Percentiles rank a stretch among this genome's conserved stretches.
Evolutionary conservation across 192 early-diverging fungal species (phyloP).

Genomic region (Linderina pennispora): DNA sequence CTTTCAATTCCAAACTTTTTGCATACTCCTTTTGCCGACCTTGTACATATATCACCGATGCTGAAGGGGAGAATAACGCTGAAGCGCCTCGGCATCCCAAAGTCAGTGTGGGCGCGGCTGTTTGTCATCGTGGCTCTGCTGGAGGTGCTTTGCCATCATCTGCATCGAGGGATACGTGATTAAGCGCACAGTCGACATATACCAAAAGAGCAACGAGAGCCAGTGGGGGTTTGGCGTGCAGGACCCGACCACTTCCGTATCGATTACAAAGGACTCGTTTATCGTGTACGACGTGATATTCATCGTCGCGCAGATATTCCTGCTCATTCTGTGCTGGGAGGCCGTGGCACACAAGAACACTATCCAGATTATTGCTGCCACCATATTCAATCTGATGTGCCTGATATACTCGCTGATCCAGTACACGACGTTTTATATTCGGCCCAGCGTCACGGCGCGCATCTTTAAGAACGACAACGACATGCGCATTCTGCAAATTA

Average conservation of each 20-base stretch:
- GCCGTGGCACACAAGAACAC: constrained; percentile 92
- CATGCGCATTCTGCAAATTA: constrained; percentile 41
- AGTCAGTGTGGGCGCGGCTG: constrained; percentile 44
- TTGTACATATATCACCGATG: background rate
- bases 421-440: constrained; percentile 49
- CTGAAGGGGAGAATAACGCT: constrained; percentile 24
- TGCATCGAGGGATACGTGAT: constrained; percentile 47
- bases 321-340: constrained; percentile 76
- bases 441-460: constrained; percentile 35
- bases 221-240: constrained; percentile 45
- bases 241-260: constrained; percentile 28
- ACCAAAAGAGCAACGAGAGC: constrained; percentile 43
- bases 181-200: constrained; percentile 43
- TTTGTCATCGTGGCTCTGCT: constrained; percentile 39
- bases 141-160: constrained; percentile 42
- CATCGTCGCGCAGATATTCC: constrained; percentile 81
- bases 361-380: constrained; percentile 76
- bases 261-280: constrained; percentile 45
- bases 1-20: background rate
- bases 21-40: background rate
- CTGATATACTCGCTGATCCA: constrained; percentile 51
- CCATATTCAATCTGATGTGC: constrained; percentile 54
- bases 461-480: constrained; percentile 49
- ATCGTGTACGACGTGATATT: constrained; percentile 84
- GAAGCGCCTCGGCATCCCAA: constrained; percentile 39